phyloP scores from a whole-genome alignment of 2,329 filamentous ascomycete species.

The Celoporthe dispersa region DNA sequence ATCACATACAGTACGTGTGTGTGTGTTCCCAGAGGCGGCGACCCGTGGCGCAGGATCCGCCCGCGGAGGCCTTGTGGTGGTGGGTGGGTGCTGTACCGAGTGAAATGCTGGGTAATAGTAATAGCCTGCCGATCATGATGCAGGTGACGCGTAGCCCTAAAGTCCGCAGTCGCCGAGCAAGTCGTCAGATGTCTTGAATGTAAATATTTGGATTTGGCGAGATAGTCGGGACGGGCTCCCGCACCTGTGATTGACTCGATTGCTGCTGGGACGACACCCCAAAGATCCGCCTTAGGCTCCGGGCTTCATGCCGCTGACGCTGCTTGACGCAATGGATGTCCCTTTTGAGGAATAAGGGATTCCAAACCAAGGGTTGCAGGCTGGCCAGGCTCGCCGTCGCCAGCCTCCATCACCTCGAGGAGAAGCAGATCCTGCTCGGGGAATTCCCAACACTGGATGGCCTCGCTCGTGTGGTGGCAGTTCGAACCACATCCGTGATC shows the following conservation, averaged over 20 bases:
- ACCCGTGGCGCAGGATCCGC: background rate
- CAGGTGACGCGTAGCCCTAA: background rate
- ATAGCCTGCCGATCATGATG: background rate
- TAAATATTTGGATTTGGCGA: background rate
- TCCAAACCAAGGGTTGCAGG: background rate
- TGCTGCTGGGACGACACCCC: background rate
- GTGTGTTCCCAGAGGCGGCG: background rate
- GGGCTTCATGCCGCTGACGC: background rate
- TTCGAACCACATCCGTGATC: background rate
- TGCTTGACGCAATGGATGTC: background rate
- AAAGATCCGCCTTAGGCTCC: background rate
- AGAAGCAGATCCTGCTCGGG: background rate
- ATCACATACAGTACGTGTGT: background rate
- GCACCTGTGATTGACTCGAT: background rate
- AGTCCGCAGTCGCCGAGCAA: background rate
- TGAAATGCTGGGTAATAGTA: background rate
- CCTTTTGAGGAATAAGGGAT: background rate
- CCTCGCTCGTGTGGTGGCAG: background rate
- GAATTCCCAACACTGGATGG: background rate
- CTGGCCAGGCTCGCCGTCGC: background rate
- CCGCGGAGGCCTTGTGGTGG: background rate
- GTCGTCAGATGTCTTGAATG: background rate
- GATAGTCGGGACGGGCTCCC: background rate
- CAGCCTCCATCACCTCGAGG: background rate
- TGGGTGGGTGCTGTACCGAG: background rate